phyloP scores from a whole-genome alignment of 148 eudicot species.

The Nepenthes mirabilis region DNA sequence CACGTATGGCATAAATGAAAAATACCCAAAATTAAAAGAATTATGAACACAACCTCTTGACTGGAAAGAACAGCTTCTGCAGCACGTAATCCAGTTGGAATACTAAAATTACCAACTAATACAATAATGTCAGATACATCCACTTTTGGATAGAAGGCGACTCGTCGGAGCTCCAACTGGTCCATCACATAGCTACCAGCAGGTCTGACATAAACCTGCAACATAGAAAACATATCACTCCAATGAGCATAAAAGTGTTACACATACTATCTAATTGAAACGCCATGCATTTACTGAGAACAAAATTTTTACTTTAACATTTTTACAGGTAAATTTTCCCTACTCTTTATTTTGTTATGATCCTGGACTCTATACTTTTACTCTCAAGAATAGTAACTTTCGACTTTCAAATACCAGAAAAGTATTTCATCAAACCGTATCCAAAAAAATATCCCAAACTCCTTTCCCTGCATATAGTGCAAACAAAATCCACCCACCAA shows the following conservation, averaged over 20 bases:
- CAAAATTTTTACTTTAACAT: too few relatives aligned
- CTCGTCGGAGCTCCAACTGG: slow-evolving; percentile 74
- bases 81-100: slow-evolving; percentile 77
- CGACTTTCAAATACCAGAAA: too few relatives aligned
- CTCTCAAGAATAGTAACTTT: too few relatives aligned
- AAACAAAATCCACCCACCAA: too few relatives aligned
- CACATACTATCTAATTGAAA: too few relatives aligned
- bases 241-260: not conserved
- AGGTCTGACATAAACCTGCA: slow-evolving; percentile 95
- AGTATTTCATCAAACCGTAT: too few relatives aligned
- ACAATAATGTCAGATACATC: slow-evolving; percentile 56
- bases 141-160: slow-evolving; percentile 48
- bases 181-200: slow-evolving; percentile 99
- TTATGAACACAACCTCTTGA: slow-evolving; percentile 35
- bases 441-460: too few relatives aligned
- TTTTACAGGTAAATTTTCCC: too few relatives aligned
- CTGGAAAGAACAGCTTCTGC: slow-evolving; percentile 84
- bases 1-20: not conserved
- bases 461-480: too few relatives aligned
- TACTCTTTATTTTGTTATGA: too few relatives aligned
- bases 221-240: not conserved
- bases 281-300: too few relatives aligned
- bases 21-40: not conserved
- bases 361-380: too few relatives aligned
- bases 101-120: slow-evolving; percentile 54